phyloP scores from a whole-genome alignment of 805 yeast genomes.

The Cyberlindnera mycetangii region DNA sequence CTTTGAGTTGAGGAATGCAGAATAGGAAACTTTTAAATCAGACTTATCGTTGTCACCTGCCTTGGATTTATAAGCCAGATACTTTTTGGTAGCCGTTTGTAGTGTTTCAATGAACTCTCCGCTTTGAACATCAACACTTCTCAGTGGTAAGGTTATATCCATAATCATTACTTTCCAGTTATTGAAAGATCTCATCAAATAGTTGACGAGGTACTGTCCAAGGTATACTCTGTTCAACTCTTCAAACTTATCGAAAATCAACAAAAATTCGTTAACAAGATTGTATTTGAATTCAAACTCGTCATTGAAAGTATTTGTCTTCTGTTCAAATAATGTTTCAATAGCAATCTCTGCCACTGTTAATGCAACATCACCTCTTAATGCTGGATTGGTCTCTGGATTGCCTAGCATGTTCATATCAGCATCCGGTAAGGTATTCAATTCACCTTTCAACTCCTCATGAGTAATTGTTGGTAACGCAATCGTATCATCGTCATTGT shows the following conservation, averaged over 20 bases:
- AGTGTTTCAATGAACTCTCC: conserved; percentile 53
- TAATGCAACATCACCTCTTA: conserved; percentile 69
- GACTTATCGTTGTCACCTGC: conserved; percentile 31
- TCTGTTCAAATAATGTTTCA: conserved; percentile 38
- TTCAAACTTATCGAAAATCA: conserved; percentile 64
- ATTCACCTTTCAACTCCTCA: conserved; percentile 57
- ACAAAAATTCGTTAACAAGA: conserved; percentile 45
- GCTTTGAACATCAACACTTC: conserved; percentile 42
- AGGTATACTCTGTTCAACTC: conserved; percentile 69
- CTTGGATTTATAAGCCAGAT: conserved; percentile 55
- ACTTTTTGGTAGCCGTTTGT: conserved; percentile 70
- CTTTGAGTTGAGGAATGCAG: conserved; percentile 22
- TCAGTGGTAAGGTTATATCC: conserved; percentile 66
- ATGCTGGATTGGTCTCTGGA: conserved; percentile 78
- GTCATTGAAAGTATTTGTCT: conserved; percentile 19
- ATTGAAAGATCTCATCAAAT: conserved; percentile 43
- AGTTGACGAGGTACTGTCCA: conserved; percentile 58
- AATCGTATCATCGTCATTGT: conserved; percentile 34
- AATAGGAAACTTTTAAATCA: conserved; percentile 31
- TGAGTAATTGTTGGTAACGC: conserved; percentile 45
- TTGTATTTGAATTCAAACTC: conserved; percentile 34
- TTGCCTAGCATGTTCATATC: conserved; percentile 83
- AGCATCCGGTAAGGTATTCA: conserved; percentile 79
- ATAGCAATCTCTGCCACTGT: conserved; percentile 66
- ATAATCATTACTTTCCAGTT: conserved; percentile 40